Evolutionary conservation across 176 grass and related monocot genomes (phyloP).

Genomic region (Avena sativa): DNA sequence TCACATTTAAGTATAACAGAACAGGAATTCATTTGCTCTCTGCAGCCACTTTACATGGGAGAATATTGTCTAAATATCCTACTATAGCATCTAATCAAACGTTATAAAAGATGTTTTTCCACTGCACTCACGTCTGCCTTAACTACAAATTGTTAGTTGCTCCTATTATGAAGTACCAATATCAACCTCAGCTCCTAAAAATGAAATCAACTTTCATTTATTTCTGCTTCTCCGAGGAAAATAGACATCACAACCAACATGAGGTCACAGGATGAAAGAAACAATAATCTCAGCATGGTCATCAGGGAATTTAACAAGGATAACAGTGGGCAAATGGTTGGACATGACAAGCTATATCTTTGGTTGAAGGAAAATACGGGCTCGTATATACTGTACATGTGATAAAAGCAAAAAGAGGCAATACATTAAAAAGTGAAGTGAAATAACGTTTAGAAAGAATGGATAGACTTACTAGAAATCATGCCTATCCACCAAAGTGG

Average conservation of each 20-base stretch:
- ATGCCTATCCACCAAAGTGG: slow-evolving; percentile 95
- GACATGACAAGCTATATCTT: too few relatives aligned
- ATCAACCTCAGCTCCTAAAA: background rate
- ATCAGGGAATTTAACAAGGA: slow-evolving; percentile 12
- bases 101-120: background rate
- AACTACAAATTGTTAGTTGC: slow-evolving; percentile 10
- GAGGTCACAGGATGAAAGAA: background rate
- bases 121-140: background rate
- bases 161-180: background rate
- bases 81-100: background rate
- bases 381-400: slow-evolving; percentile 8
- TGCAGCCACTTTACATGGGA: background rate
- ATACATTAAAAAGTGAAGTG: slow-evolving; percentile 23
- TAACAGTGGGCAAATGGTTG: background rate
- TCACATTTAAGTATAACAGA: background rate
- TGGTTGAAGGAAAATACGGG: too few relatives aligned
- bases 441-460: slow-evolving; percentile 15
- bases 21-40: slow-evolving; percentile 27
- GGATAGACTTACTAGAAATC: slow-evolving; percentile 78
- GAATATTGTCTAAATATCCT: too few relatives aligned
- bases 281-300: slow-evolving; percentile 9
- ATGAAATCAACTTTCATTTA: background rate
- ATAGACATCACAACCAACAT: background rate
- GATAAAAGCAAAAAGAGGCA: slow-evolving; percentile 1
- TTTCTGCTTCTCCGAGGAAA: background rate